These are phyloP conservation scores for Hanseniaspora lachancei DNA, from an alignment of 805 yeast species.

Conservation along the genomic window DNA sequence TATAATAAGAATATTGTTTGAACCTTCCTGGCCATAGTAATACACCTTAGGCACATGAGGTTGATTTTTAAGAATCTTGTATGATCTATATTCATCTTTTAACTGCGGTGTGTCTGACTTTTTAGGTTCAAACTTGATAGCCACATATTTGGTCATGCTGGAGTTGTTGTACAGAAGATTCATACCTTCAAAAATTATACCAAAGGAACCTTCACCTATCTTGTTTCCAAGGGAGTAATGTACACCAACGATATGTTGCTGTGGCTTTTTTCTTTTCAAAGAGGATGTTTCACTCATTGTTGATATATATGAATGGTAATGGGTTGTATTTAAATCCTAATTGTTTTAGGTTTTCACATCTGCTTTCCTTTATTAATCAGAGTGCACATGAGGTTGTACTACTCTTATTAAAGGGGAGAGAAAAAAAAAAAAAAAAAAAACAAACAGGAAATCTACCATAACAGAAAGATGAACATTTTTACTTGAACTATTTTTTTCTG, in stretches of 20 bases:
- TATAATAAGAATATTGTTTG: conserved; percentile 62
- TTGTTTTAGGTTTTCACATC: too few relatives aligned
- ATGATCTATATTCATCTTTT: conserved; percentile 69
- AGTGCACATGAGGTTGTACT: background rate
- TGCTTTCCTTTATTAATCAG: background rate
- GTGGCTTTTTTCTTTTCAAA: conserved; percentile 6
- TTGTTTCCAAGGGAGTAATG: conserved; percentile 73
- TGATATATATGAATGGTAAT: background rate
- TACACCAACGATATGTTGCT: conserved; percentile 33
- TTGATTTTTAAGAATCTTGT: conserved; percentile 54
- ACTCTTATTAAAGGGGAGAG: too few relatives aligned
- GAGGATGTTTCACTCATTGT: conserved; percentile 11
- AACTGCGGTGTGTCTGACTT: conserved; percentile 75
- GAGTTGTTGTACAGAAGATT: conserved; percentile 47
- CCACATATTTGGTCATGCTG: conserved; percentile 33
- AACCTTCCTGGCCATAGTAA: conserved; percentile 76
- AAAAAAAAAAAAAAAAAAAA: too few relatives aligned
- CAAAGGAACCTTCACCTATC: conserved; percentile 81
- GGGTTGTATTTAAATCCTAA: too few relatives aligned
- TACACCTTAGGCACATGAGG: conserved; percentile 73
- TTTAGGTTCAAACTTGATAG: conserved; percentile 70
- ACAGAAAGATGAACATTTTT: too few relatives aligned
- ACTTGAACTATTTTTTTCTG: background rate
- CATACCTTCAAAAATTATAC: conserved; percentile 70
- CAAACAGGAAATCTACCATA: too few relatives aligned